Evolutionary conservation across 2,329 filamentous ascomycete species (phyloP), one percentile per base, ranked within the genome.

Genomic region (Neofusicoccum umdonicola): DNA sequence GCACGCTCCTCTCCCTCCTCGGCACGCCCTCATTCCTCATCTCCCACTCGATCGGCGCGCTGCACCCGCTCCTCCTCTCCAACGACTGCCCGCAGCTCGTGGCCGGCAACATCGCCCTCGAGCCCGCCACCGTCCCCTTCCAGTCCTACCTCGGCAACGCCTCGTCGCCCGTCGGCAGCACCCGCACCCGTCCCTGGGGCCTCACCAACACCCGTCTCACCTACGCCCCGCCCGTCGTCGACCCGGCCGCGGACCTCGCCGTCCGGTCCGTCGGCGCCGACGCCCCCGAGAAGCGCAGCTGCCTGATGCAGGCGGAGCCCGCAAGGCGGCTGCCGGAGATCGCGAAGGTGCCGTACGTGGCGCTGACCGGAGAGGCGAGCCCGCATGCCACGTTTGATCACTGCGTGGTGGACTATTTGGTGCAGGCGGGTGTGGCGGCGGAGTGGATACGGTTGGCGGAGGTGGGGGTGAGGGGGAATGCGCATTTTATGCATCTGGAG

Each of bases 401-500:
- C 48, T 77, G 74, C 62, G 66, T 72, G 2, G 65, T 75, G 15
- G 61, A 68, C 56, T 71, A 69, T 60, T 65, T 71, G 52, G 64
- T 65, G 67, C 70, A 71, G 69, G 83, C 81, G 2, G 84, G 85
- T 0, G 78, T 82, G 1, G 64, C 69, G 0, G 76, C 79, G 1
- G 75, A 82, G 2, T 80, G 79, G 73, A 66, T 84, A 39, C 72
- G 77, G 54, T 74, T 87, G 47, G 78, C 75, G 0, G 71, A 81
- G 27, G 27, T 31, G 27, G 27, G 27, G 27, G 27, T 22, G 22
- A 22, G 22, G 22, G 22, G 22, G 22, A 22, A 22, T 3, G 22
- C 22, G 22, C 22, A 22, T 22, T 22, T 22, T 3, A 22, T 22
- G 22, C 22, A 22, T 22, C 22, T 22, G 22, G 22, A 22, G 22